Conservation (phyloP, 306 rosid genomes). For the Prinsepia uniflora region DNA sequence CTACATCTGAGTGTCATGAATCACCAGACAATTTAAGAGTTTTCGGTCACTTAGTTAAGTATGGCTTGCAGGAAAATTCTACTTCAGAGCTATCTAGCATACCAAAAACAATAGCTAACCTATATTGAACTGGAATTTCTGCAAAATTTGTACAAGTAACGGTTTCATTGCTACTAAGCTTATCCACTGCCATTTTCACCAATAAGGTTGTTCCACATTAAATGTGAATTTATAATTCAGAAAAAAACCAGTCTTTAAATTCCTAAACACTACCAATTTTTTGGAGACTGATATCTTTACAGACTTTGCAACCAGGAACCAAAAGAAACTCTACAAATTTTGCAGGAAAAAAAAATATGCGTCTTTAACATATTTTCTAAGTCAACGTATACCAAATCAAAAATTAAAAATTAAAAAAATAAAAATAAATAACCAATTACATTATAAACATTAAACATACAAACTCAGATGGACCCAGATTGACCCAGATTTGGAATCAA, state of each 20-base stretch:
- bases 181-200: not conserved
- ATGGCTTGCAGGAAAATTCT: not conserved
- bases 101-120: not conserved
- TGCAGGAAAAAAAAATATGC: not conserved
- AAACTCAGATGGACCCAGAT: constrained; percentile 1
- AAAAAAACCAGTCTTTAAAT: not conserved
- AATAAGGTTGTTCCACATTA: not conserved
- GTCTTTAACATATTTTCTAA: not conserved
- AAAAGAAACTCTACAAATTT: not conserved
- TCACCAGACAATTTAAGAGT: not conserved
- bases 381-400: not conserved
- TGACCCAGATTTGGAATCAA: constrained; percentile 12
- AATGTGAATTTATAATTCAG: not conserved
- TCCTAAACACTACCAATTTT: not conserved
- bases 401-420: not conserved
- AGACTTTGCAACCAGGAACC: not conserved
- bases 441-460: not conserved
- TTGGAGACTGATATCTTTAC: not conserved
- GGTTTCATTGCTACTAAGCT: not conserved
- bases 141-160: not conserved
- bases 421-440: not conserved
- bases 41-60: not conserved
- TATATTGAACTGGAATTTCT: not conserved
- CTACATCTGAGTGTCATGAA: not conserved
- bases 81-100: not conserved